Conservation (phyloP, 208 protist genomes). For the Crithidia bombi region DNA sequence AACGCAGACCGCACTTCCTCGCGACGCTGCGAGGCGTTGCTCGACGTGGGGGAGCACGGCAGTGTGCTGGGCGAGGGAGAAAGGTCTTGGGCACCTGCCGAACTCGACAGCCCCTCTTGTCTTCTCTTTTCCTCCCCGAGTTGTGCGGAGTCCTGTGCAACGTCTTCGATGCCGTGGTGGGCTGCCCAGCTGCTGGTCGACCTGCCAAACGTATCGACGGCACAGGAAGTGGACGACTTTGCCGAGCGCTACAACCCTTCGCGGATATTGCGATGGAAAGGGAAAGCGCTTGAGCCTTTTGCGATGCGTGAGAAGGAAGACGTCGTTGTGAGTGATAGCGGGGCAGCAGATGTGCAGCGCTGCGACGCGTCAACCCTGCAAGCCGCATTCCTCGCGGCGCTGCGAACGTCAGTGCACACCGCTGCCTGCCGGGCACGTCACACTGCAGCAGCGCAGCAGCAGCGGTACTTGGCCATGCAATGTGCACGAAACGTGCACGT, state of each 20-base stretch:
- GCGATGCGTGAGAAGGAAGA: background rate
- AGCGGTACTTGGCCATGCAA: slow-evolving; percentile 29
- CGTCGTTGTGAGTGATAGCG: background rate
- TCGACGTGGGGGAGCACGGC: background rate
- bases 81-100: background rate
- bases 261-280: background rate
- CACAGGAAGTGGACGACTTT: slow-evolving; percentile 3
- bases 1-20: slow-evolving; percentile 22
- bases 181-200: background rate
- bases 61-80: background rate
- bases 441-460: slow-evolving; percentile 16
- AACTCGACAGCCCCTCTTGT: background rate
- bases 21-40: background rate
- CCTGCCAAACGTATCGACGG: background rate
- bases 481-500: slow-evolving; percentile 22
- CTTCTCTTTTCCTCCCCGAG: background rate
- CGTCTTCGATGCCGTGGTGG: slow-evolving; percentile 17
- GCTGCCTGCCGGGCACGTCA: background rate
- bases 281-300: background rate
- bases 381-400: background rate
- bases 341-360: background rate
- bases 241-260: slow-evolving; percentile 14
- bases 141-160: too few relatives aligned
- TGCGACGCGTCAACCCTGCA: background rate
- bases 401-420: background rate